Evolutionary conservation across 176 grass and related monocot species (phyloP).

Genomic region (Coix lacrymajobi): DNA sequence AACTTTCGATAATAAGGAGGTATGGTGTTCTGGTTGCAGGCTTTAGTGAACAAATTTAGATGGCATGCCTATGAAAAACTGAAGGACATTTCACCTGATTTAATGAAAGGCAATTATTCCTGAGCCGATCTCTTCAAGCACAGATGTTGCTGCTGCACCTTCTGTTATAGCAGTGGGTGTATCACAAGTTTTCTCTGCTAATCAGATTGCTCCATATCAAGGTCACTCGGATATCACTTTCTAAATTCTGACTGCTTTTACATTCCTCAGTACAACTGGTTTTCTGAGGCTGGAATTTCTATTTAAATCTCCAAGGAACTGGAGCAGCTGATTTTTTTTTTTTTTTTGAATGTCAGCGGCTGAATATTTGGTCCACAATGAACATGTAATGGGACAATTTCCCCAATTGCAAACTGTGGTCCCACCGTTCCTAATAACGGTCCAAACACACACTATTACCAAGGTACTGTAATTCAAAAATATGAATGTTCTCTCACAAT

Average conservation of each 20-base stretch:
- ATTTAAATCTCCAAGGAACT: neutral
- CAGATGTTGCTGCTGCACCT: neutral
- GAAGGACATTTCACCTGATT: neutral
- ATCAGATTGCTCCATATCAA: neutral
- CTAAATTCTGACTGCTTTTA: neutral
- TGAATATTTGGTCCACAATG: neutral
- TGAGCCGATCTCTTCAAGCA: neutral
- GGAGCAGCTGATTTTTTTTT: too few species aligned
- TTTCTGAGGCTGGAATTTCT: neutral
- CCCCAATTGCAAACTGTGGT: neutral
- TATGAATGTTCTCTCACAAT: neutral
- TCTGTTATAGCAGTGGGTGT: neutral
- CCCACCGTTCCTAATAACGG: neutral
- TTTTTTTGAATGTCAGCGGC: too few species aligned
- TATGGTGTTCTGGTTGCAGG: neutral
- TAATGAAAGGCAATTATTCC: slow-evolving; percentile 19
- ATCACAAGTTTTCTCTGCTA: neutral
- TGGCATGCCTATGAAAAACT: neutral
- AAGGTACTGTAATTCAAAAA: neutral
- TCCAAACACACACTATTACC: neutral
- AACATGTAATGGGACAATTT: neutral
- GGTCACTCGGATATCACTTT: neutral
- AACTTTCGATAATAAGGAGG: neutral
- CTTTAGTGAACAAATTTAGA: neutral
- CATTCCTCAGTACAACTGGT: neutral